phyloP scores from a whole-genome alignment of 2,329 filamentous ascomycete genomes.

The Aspergillus luchuensis region DNA sequence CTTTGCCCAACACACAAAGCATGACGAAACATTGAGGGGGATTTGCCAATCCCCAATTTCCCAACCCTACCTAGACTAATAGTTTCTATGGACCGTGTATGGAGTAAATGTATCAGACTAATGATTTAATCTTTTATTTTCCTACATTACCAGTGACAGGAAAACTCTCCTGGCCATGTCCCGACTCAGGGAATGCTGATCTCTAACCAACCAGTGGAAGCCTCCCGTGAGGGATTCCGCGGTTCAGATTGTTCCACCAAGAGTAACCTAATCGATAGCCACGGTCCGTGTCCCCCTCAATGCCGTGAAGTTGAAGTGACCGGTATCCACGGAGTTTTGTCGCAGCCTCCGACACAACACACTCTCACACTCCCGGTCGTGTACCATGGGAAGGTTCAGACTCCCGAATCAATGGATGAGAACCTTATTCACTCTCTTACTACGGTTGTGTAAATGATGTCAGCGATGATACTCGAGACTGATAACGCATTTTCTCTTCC shows the following conservation, averaged over 20 bases:
- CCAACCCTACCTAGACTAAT: too few species aligned
- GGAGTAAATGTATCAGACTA: background rate
- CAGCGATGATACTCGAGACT: constrained; percentile 13
- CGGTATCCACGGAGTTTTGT: constrained; percentile 1
- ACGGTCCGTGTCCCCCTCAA: constrained; percentile 9
- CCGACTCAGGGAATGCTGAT: constrained; percentile 13
- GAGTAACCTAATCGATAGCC: constrained; percentile 20
- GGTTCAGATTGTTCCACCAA: constrained; percentile 23
- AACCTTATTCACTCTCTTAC: background rate
- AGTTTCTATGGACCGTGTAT: background rate
- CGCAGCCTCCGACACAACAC: constrained; percentile 4
- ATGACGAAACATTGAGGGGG: background rate
- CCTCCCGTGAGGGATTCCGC: constrained; percentile 24
- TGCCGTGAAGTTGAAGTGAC: constrained; percentile 7
- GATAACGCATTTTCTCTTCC: background rate
- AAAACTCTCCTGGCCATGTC: background rate
- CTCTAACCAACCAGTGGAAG: constrained; percentile 19
- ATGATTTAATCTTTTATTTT: background rate
- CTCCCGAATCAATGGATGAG: background rate
- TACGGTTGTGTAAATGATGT: constrained; percentile 15
- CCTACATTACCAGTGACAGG: constrained; percentile 1
- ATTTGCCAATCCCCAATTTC: background rate
- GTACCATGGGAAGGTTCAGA: constrained; percentile 7
- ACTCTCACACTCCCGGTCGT: background rate
- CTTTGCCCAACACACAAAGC: background rate